A percentile compares a stretch with the other conserved stretches of the same genome.
Conservation (phyloP, 139 green algal genomes). For the Eudorina sp. region DNA sequence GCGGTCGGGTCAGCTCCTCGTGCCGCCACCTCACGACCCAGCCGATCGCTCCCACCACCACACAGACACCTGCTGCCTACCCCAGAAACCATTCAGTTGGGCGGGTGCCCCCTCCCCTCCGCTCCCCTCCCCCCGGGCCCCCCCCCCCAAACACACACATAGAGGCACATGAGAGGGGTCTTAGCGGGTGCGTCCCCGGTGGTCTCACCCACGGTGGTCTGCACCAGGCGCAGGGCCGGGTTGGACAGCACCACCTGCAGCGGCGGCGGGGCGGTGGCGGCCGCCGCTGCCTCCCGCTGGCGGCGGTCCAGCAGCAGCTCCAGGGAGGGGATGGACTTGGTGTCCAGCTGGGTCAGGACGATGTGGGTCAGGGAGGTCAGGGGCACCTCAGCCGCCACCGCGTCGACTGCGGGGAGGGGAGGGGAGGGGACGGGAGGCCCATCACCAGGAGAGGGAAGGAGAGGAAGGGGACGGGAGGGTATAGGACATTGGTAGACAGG, state of each 20-base stretch:
- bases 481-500: background rate
- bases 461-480: background rate
- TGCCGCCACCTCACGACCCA: no score
- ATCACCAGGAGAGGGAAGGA: background rate
- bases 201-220: conserved; percentile 57
- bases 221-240: conserved; percentile 74
- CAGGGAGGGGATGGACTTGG: conserved; percentile 82
- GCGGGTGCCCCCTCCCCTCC: no score
- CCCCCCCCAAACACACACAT: background rate
- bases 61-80: background rate
- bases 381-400: conserved; percentile 49
- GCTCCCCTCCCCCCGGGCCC: no score
- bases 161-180: background rate
- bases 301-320: conserved; percentile 71
- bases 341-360: conserved; percentile 90
- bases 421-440: background rate
- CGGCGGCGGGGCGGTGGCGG: background rate
- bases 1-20: no score
- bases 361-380: conserved; percentile 73
- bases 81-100: no score
- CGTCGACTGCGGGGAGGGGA: conserved; percentile 60
- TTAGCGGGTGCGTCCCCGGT: no score
- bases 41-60: background rate
- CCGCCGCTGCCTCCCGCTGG: background rate
- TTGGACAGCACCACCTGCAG: conserved; percentile 88